phyloP scores from a whole-genome alignment of 768 basidiomycete genomes.

The Tephrocybe sp. region DNA sequence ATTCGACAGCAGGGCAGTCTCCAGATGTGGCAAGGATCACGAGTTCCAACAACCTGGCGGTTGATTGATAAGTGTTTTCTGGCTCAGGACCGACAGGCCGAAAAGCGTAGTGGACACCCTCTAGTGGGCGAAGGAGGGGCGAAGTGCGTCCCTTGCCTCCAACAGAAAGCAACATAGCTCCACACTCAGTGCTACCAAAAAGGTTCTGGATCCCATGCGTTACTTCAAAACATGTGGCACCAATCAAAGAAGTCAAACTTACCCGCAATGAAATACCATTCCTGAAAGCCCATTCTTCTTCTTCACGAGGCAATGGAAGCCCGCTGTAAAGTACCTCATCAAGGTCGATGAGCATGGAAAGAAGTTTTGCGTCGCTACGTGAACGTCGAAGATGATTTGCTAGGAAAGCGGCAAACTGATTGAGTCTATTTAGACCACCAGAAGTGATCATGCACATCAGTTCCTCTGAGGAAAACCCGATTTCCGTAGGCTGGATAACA shows the following conservation, averaged over 20 bases:
- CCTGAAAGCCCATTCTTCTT: slow-evolving; percentile 68
- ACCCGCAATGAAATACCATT: slow-evolving; percentile 62
- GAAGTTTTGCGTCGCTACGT: slow-evolving; percentile 58
- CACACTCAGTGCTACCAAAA: slow-evolving; percentile 80
- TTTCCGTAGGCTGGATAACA: slow-evolving; percentile 63
- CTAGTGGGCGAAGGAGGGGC: slow-evolving; percentile 52
- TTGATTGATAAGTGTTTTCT: slow-evolving; percentile 51
- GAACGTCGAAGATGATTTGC: slow-evolving; percentile 54
- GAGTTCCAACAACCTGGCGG: slow-evolving; percentile 57
- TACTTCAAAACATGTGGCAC: slow-evolving; percentile 14
- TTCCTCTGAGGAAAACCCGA: slow-evolving; percentile 66
- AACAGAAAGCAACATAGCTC: slow-evolving; percentile 63
- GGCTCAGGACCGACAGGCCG: slow-evolving; percentile 45
- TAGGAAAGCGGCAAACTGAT: slow-evolving; percentile 72
- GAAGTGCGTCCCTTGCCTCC: slow-evolving; percentile 50
- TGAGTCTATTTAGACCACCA: slow-evolving; percentile 68
- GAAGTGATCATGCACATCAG: slow-evolving; percentile 65
- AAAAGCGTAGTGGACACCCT: slow-evolving; percentile 63
- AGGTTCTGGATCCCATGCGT: slow-evolving; percentile 49
- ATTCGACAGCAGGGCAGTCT: slow-evolving; percentile 63
- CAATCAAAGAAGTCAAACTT: slow-evolving; percentile 25
- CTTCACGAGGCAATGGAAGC: slow-evolving; percentile 59
- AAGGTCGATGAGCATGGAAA: slow-evolving; percentile 51
- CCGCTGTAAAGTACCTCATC: slow-evolving; percentile 69
- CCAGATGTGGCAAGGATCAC: slow-evolving; percentile 65